These are phyloP conservation scores for Ambrosiella beaveri DNA, from an alignment of 2,329 filamentous ascomycete species.

Conservation along the genomic window DNA sequence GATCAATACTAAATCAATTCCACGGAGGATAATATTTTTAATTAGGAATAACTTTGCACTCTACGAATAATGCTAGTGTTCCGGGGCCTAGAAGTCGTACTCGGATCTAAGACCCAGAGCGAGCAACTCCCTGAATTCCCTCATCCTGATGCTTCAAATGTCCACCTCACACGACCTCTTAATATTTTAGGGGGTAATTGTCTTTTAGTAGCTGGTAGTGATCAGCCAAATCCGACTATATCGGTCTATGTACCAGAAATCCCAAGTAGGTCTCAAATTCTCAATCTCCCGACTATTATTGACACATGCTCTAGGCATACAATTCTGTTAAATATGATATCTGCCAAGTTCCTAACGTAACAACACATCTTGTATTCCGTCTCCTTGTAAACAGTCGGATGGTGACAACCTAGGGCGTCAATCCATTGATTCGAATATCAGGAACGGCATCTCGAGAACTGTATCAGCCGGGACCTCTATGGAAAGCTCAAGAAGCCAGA, in stretches of 20 bases:
- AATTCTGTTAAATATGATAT: conserved; percentile 37
- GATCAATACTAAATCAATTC: too few relatives aligned
- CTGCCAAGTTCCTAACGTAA: conserved; percentile 19
- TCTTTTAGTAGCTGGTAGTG: conserved; percentile 14
- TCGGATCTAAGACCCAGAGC: conserved; percentile 23
- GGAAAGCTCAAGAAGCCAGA: conserved; percentile 23
- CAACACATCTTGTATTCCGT: conserved; percentile 35
- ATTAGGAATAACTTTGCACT: too few relatives aligned
- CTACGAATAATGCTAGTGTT: conserved; percentile 28
- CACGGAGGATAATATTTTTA: too few relatives aligned
- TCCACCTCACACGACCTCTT: conserved; percentile 17
- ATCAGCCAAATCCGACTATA: conserved; percentile 22
- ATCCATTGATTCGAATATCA: conserved; percentile 20
- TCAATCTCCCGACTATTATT: neutral
- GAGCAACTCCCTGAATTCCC: conserved; percentile 34
- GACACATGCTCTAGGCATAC: conserved; percentile 23
- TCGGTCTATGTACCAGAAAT: conserved; percentile 41
- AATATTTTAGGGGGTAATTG: neutral
- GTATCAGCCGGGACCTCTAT: conserved; percentile 29
- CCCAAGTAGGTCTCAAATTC: conserved; percentile 25
- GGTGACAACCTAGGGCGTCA: conserved; percentile 35
- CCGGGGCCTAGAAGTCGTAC: conserved; percentile 29
- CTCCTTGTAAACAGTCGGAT: conserved; percentile 36
- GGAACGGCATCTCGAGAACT: conserved; percentile 30
- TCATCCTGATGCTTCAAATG: conserved; percentile 33